Evolutionary conservation across 441 rosid genomes (phyloP).

Genomic region (Theobroma grandiflorum): DNA sequence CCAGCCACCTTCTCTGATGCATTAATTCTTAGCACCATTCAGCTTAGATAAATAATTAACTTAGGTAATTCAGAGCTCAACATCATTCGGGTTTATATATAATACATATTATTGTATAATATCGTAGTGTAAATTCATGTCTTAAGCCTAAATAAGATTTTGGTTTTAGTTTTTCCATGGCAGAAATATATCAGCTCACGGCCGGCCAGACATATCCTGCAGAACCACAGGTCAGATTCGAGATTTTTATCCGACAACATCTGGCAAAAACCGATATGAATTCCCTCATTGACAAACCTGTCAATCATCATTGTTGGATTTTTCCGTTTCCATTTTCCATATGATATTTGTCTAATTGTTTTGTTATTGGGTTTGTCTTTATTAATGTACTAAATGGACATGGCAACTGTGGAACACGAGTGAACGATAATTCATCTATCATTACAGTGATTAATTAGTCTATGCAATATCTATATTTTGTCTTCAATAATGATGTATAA

Average conservation of each 20-base stretch:
- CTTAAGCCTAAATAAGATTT: not conserved
- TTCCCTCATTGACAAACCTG: slow-evolving; percentile 13
- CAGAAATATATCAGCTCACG: not conserved
- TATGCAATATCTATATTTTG: not conserved
- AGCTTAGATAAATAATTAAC: no score
- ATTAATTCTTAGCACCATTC: not conserved
- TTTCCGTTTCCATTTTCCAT: not conserved
- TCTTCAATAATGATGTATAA: not conserved
- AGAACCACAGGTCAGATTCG: not conserved
- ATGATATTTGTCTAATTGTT: not conserved
- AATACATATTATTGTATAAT: not conserved
- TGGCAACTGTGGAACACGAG: not conserved
- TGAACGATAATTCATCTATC: not conserved
- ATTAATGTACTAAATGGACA: not conserved
- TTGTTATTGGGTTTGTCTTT: slow-evolving; percentile 5
- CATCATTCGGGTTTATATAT: no score
- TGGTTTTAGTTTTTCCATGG: not conserved
- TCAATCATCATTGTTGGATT: slow-evolving; percentile 17
- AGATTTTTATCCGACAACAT: slow-evolving; percentile 21
- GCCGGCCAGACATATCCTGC: slow-evolving; percentile 7
- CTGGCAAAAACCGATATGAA: slow-evolving; percentile 4
- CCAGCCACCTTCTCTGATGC: not conserved
- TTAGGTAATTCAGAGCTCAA: no score
- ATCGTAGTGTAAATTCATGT: not conserved
- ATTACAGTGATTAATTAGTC: not conserved